These are phyloP conservation scores for Boletellus sp. DNA, from an alignment of 768 basidiomycete genomes.

Conservation along the genomic window DNA sequence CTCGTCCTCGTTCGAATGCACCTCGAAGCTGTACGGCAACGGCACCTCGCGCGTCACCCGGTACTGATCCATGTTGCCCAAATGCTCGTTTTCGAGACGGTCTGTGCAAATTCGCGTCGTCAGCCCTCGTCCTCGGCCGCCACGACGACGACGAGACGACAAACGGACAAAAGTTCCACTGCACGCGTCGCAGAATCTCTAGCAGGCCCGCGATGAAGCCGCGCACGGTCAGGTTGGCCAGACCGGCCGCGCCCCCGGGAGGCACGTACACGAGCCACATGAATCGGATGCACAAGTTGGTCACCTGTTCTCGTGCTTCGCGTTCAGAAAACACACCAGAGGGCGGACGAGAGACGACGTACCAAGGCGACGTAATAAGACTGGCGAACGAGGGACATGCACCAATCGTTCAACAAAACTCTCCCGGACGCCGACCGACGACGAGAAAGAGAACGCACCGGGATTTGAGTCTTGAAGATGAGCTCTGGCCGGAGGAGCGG, in stretches of 20 bases:
- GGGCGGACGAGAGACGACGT: conserved; percentile 14
- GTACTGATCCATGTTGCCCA: conserved; percentile 95
- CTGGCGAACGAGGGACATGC: conserved; percentile 32
- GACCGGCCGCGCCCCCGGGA: conserved; percentile 38
- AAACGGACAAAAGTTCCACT: conserved; percentile 86
- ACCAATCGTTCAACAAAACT: too few species aligned
- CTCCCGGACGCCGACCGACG: too few species aligned
- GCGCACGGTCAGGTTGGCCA: conserved; percentile 45
- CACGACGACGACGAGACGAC: conserved; percentile 2
- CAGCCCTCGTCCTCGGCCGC: too few species aligned
- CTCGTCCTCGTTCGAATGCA: conserved; percentile 43
- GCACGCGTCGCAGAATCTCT: conserved; percentile 76
- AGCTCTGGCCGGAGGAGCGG: conserved; percentile 69
- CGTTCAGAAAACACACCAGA: too few species aligned
- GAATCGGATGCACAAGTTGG: conserved; percentile 76
- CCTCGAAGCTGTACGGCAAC: conserved; percentile 65
- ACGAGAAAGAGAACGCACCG: conserved; percentile 37
- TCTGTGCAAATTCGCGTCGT: too few species aligned
- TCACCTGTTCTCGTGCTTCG: conserved; percentile 30
- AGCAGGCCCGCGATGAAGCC: conserved; percentile 65
- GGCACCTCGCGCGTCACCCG: conserved; percentile 84
- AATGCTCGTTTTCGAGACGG: conserved; percentile 85
- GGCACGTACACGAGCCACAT: conserved; percentile 82
- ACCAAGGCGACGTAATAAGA: conserved; percentile 81
- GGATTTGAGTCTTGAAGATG: conserved; percentile 61